phyloP scores from a whole-genome alignment of 176 grass and related monocot genomes.

The Eragrostis curvula region DNA sequence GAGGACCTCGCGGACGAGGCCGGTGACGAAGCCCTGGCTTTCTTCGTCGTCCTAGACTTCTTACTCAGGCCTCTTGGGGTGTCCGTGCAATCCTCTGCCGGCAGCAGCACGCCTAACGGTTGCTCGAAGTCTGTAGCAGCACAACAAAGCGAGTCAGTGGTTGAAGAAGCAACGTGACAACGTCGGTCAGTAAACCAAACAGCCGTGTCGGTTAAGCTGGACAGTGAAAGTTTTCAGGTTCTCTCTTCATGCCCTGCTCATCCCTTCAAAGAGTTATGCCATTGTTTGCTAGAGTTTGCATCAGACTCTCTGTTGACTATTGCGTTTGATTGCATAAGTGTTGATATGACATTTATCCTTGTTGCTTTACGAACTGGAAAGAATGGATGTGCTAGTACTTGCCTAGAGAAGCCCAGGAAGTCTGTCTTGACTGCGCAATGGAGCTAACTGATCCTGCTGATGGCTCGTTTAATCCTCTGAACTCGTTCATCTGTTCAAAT shows the following conservation, averaged over 20 bases:
- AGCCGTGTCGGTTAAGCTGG: not conserved
- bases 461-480: constrained; percentile 53
- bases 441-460: constrained; percentile 41
- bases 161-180: not conserved
- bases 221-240: not conserved
- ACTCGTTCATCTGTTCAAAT: constrained; percentile 64
- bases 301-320: too few relatives aligned
- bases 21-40: constrained; percentile 18
- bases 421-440: constrained; percentile 43
- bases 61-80: not conserved
- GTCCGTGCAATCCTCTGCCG: constrained; percentile 29
- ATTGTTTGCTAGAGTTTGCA: too few relatives aligned
- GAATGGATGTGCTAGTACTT: constrained; percentile 23
- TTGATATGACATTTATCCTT: too few relatives aligned
- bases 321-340: too few relatives aligned
- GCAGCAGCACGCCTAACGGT: constrained; percentile 24
- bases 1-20: constrained; percentile 48
- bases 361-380: not conserved
- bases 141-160: not conserved
- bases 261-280: too few relatives aligned
- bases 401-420: constrained; percentile 72
- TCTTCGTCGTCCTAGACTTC: constrained; percentile 34
- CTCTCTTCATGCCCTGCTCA: too few relatives aligned
- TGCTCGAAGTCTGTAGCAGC: constrained; percentile 65
- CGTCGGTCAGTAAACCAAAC: not conserved